Percentiles rank a stretch among this genome's conserved stretches.
Conservation (phyloP, 129 eudicot species). For the Pittosporum tobira region DNA sequence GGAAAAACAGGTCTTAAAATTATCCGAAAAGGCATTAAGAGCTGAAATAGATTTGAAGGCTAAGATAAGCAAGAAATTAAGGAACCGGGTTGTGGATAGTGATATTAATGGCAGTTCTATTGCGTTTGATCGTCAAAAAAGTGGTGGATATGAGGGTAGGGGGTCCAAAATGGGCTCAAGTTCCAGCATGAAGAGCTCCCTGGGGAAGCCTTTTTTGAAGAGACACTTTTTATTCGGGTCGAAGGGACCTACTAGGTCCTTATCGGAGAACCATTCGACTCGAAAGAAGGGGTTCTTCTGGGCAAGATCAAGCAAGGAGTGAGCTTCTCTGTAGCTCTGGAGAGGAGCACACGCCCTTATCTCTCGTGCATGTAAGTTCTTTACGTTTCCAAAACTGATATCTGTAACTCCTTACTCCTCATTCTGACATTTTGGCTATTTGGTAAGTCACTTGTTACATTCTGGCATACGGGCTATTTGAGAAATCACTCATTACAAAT, state of each 20-base stretch:
- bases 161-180: slow-evolving; percentile 50
- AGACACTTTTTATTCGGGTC: slow-evolving; percentile 81
- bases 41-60: slow-evolving; percentile 67
- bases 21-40: slow-evolving; percentile 64
- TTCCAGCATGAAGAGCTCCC: slow-evolving; percentile 66
- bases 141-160: slow-evolving; percentile 30
- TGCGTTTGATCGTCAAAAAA: slow-evolving; percentile 35
- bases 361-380: neutral
- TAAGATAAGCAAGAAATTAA: slow-evolving; percentile 42
- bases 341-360: slow-evolving; percentile 25
- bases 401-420: too few species aligned
- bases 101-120: slow-evolving; percentile 30
- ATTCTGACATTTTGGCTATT: too few species aligned
- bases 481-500: too few species aligned
- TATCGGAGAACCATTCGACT: slow-evolving; percentile 39
- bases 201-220: slow-evolving; percentile 58
- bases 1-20: slow-evolving; percentile 52
- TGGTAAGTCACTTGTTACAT: too few species aligned
- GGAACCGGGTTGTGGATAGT: slow-evolving; percentile 46
- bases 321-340: slow-evolving; percentile 23
- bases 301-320: slow-evolving; percentile 74
- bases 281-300: slow-evolving; percentile 73
- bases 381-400: neutral
- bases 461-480: too few species aligned
- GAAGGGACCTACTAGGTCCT: slow-evolving; percentile 37